Conservation (phyloP, 768 basidiomycete species). For the Boletus reticulatus region DNA sequence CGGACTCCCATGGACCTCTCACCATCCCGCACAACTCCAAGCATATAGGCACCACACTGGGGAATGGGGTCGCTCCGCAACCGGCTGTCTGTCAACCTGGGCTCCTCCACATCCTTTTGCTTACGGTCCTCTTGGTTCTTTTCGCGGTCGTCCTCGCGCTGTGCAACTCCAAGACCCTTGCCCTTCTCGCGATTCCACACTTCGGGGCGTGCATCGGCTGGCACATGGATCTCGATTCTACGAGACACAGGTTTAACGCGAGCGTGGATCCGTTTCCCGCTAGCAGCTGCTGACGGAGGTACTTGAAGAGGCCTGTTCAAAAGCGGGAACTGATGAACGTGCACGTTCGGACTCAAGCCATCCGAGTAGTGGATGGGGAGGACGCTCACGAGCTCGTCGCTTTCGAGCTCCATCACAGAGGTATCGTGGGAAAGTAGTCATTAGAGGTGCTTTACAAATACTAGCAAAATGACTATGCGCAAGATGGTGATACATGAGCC, state of each 20-base stretch:
- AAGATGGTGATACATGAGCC: conserved; percentile 1
- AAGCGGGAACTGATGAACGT: conserved; percentile 81
- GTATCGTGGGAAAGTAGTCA: conserved; percentile 17
- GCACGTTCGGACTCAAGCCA: conserved; percentile 57
- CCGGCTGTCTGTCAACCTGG: conserved; percentile 66
- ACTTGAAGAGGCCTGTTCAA: conserved; percentile 69
- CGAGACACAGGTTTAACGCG: conserved; percentile 63
- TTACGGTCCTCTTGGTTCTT: conserved; percentile 62
- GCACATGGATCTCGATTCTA: conserved; percentile 75
- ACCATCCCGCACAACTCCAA: conserved; percentile 79
- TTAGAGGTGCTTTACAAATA: too few relatives aligned
- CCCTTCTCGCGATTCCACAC: conserved; percentile 79
- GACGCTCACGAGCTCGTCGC: conserved; percentile 64
- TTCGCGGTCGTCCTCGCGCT: conserved; percentile 72
- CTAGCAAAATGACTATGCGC: background rate
- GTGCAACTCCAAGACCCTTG: conserved; percentile 61
- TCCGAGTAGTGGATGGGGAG: conserved; percentile 75
- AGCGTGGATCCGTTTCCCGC: conserved; percentile 76
- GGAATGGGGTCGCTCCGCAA: conserved; percentile 70
- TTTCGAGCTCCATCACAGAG: conserved; percentile 18
- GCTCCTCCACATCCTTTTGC: conserved; percentile 50
- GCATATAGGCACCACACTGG: conserved; percentile 64
- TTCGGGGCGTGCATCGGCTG: conserved; percentile 75
- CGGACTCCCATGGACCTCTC: conserved; percentile 16
- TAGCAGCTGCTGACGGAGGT: conserved; percentile 68